Evolutionary conservation across 129 eudicot genomes (phyloP).

Genomic region (Flaveria robusta): DNA sequence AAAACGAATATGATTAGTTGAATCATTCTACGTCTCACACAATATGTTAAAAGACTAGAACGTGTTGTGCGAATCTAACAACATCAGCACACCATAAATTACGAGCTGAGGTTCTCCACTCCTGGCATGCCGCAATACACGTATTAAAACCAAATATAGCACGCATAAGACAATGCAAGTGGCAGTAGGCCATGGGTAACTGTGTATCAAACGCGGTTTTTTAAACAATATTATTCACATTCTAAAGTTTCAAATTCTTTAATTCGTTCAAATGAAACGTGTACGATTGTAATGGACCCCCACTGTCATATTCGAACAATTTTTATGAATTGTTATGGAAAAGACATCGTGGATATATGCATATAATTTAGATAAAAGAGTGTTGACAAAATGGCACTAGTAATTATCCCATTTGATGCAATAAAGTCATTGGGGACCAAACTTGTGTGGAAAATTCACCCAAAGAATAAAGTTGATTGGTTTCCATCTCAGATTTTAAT

Average conservation of each 20-base stretch:
- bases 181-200: not conserved
- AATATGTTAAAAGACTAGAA: not conserved
- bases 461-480: conserved; percentile 38
- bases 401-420: conserved; percentile 38
- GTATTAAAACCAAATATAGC: conserved; percentile 14
- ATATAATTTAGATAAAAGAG: conserved; percentile 30
- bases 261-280: conserved; percentile 22
- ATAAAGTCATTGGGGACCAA: conserved; percentile 39
- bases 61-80: not conserved
- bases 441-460: conserved; percentile 41
- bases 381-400: conserved; percentile 37
- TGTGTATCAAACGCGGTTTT: not conserved
- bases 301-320: conserved; percentile 25
- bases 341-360: conserved; percentile 19
- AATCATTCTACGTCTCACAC: not conserved
- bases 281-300: conserved; percentile 36
- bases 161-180: not conserved
- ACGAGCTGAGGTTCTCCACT: not conserved
- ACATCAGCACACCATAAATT: not conserved
- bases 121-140: conserved; percentile 23
- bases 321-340: conserved; percentile 23
- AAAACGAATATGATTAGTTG: not conserved
- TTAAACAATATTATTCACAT: not conserved
- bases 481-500: conserved; percentile 29
- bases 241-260: not conserved